Conservation (phyloP, 1,284 basidiomycete genomes). For the Melampsora medusae region DNA sequence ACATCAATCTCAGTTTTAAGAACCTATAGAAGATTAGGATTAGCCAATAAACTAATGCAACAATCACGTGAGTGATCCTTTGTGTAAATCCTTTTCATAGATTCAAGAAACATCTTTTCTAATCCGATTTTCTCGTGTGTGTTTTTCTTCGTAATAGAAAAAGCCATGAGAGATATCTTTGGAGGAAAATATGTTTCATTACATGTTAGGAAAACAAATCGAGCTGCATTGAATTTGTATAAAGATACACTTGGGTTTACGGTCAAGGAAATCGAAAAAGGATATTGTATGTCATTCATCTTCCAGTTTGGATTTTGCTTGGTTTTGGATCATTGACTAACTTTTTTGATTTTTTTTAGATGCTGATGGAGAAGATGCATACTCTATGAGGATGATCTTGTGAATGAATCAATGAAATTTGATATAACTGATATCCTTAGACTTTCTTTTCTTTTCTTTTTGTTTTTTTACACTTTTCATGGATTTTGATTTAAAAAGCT, state of each 20-base stretch:
- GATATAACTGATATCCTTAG: no score
- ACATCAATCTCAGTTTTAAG: slow-evolving; percentile 86
- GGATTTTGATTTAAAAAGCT: no score
- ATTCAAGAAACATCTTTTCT: background rate
- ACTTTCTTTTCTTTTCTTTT: no score
- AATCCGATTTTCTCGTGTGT: background rate
- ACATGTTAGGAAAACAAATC: slow-evolving; percentile 82
- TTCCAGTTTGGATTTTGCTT: background rate
- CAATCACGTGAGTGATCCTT: slow-evolving; percentile 77
- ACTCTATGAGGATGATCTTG: slow-evolving; percentile 69
- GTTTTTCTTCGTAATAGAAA: slow-evolving; percentile 60
- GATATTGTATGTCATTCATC: slow-evolving; percentile 67
- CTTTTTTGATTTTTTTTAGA: slow-evolving; percentile 59
- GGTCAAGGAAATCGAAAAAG: slow-evolving; percentile 70
- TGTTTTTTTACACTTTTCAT: no score
- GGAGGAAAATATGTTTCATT: slow-evolving; percentile 73
- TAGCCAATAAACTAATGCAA: slow-evolving; percentile 84
- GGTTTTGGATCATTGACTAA: background rate
- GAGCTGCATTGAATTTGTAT: slow-evolving; percentile 77
- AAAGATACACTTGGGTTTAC: slow-evolving; percentile 78
- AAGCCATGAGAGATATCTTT: slow-evolving; percentile 81
- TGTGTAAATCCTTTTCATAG: no score
- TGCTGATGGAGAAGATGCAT: slow-evolving; percentile 88
- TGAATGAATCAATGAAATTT: background rate
- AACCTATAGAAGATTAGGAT: slow-evolving; percentile 75